Base-by-base conservation (phyloP, 768 basidiomycete genomes). In the Amanita rimosa region DNA sequence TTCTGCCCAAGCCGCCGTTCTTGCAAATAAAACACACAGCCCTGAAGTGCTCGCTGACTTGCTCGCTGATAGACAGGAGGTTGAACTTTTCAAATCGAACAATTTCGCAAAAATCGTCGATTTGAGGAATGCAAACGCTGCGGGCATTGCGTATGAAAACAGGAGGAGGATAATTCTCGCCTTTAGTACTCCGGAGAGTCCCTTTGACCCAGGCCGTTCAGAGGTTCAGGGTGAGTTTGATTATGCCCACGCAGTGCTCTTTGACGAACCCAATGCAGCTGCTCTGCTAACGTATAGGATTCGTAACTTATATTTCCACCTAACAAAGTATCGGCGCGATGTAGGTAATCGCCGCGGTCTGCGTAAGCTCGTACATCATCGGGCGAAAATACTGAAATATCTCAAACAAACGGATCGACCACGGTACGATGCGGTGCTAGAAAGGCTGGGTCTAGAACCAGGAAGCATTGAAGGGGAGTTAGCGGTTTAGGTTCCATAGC, bases 401-500 rank as follows among this genome's bases (percentile, higher is more conserved):
- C 67, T 95, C 50, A 83, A 81, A 60, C 62, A 71, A 29, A 62
- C 68, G 31, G 72, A 85, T 54, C 71, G 76, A 37, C 72, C 73
- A 51, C 81, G 90, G 43, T 96, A 94, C 57, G 85, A 90, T 51
- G 67, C 64, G 13, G 58, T 87, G 21, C 72, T 98, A 44, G 69
- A 74, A 40, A 77, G 81, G 51, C 67, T 96, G 21, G 94, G 85
- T 3, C 62, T 97, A 17, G 86, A 93, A 54, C 72, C 77, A 27
- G 72, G 72, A 52, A 81, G 83, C 33, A 89, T 98, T 1, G 92
- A 96, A 64, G 94, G 93, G 36, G 93, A 97, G 62, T 68, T 97
- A 33, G 74, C 89, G 47, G 75, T 94, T 21, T 48, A 48, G 19
- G 1, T 21, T 41, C 6, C 44, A 46, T 11, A 22, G 19, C 31